These are phyloP conservation scores for Magnolia officinalis DNA, from an alignment of 164 flowering plant species.

Conservation along the genomic window DNA sequence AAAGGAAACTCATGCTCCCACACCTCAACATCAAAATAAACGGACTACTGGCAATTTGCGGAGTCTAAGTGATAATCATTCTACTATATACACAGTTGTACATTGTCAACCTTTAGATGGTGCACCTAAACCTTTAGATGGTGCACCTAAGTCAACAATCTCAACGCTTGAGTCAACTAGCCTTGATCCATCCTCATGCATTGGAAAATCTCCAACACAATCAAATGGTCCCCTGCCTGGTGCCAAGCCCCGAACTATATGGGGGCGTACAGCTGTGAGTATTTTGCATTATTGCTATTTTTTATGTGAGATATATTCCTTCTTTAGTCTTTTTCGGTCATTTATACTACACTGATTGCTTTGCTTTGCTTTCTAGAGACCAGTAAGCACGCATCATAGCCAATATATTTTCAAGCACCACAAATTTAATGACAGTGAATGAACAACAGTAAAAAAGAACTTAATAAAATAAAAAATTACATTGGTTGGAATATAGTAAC, in stretches of 20 bases:
- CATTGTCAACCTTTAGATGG: constrained; percentile 18
- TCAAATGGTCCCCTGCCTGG: constrained; percentile 26
- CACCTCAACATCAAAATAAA: constrained; percentile 21
- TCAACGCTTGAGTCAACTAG: constrained; percentile 10
- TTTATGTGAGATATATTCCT: not conserved
- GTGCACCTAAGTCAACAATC: constrained; percentile 25
- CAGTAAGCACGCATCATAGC: not conserved
- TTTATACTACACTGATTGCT: not conserved
- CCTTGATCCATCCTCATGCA: constrained; percentile 14
- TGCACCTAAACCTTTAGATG: constrained; percentile 3
- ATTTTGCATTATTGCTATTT: not conserved
- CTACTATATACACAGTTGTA: constrained; percentile 6
- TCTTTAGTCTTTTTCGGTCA: not conserved
- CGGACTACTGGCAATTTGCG: constrained; percentile 15
- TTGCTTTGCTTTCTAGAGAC: not conserved
- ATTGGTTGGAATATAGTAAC: not conserved
- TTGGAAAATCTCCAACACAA: constrained; percentile 17
- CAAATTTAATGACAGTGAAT: not conserved
- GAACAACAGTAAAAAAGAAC: not conserved
- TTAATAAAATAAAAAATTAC: not conserved
- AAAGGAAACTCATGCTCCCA: constrained; percentile 11
- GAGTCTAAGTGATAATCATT: constrained; percentile 7
- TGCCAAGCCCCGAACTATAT: constrained; percentile 33
- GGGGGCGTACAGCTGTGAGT: constrained; percentile 87
- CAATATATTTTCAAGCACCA: not conserved